A percentile compares a stretch with the other conserved stretches of the same genome.
These are phyloP conservation scores for Discostella stelligera DNA, from an alignment of 352 stramenopile species.

Conservation along the genomic window DNA sequence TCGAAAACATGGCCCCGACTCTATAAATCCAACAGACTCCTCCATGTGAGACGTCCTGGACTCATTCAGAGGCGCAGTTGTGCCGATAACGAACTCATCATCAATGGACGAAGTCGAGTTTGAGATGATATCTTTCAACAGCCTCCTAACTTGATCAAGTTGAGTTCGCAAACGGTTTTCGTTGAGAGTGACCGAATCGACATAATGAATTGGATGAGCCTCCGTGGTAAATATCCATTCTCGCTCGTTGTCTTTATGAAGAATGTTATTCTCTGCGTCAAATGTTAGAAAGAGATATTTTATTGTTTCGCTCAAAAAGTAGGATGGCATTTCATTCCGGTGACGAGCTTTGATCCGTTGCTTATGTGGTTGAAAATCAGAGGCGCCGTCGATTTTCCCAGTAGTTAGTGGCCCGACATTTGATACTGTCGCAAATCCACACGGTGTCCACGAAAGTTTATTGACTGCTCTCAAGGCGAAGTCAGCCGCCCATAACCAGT, in stretches of 20 bases:
- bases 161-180: slow-evolving; percentile 25
- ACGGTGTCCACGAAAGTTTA: slow-evolving; percentile 86
- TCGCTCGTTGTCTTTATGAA: slow-evolving; percentile 73
- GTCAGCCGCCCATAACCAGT: slow-evolving; percentile 64
- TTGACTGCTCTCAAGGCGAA: slow-evolving; percentile 85
- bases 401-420: slow-evolving; percentile 58
- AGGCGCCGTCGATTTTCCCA: slow-evolving; percentile 42
- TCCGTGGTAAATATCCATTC: slow-evolving; percentile 96
- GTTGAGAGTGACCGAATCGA: slow-evolving; percentile 14
- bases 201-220: slow-evolving; percentile 89
- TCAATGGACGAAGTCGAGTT: slow-evolving; percentile 12
- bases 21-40: background rate
- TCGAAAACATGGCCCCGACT: slow-evolving; percentile 31
- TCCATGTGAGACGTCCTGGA: too few relatives aligned
- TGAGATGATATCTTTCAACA: slow-evolving; percentile 38
- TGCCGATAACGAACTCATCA: background rate
- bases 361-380: slow-evolving; percentile 54
- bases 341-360: slow-evolving; percentile 81
- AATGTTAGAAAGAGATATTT: slow-evolving; percentile 99
- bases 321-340: slow-evolving; percentile 97
- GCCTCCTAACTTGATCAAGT: slow-evolving; percentile 38
- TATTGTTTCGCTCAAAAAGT: slow-evolving; percentile 97
- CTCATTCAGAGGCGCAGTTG: too few relatives aligned
- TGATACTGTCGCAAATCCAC: slow-evolving; percentile 88
- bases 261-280: slow-evolving; percentile 91